phyloP scores from a whole-genome alignment of 306 rosid genomes.

The Cucumis melo region DNA sequence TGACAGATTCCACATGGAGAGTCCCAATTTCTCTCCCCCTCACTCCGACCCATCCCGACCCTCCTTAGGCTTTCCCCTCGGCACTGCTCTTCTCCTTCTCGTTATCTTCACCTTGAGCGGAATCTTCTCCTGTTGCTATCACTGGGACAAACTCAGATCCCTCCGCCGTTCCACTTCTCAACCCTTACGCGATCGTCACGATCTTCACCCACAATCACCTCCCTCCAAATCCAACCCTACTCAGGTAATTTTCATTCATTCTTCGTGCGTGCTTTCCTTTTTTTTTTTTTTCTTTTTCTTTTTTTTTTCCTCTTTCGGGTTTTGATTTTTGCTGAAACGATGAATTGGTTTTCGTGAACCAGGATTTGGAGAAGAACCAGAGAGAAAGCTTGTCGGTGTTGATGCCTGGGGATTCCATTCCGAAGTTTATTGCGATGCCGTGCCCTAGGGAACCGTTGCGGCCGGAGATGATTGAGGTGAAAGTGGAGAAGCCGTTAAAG shows the following conservation, averaged over 20 bases:
- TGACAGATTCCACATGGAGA: conserved; percentile 61
- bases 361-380: conserved; percentile 31
- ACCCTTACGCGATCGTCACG: neutral
- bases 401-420: conserved; percentile 81
- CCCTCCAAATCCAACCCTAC: conserved; percentile 30
- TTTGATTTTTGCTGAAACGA: neutral
- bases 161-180: conserved; percentile 36
- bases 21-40: conserved; percentile 49
- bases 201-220: conserved; percentile 18
- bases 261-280: neutral
- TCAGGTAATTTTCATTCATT: conserved; percentile 15
- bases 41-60: conserved; percentile 70
- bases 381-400: conserved; percentile 60
- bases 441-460: conserved; percentile 56
- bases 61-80: conserved; percentile 81
- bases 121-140: conserved; percentile 92
- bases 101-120: conserved; percentile 87
- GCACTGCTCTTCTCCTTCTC: conserved; percentile 77
- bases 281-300: too few species aligned
- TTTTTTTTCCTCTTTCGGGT: too few species aligned
- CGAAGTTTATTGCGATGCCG: conserved; percentile 83
- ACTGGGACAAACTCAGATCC: conserved; percentile 86
- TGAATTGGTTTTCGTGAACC: neutral
- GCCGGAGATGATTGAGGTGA: conserved; percentile 25
- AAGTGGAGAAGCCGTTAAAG: conserved; percentile 31